These are phyloP conservation scores for Yamadazyma atlantica DNA, from an alignment of 1,139 yeast species.

Conservation along the genomic window DNA sequence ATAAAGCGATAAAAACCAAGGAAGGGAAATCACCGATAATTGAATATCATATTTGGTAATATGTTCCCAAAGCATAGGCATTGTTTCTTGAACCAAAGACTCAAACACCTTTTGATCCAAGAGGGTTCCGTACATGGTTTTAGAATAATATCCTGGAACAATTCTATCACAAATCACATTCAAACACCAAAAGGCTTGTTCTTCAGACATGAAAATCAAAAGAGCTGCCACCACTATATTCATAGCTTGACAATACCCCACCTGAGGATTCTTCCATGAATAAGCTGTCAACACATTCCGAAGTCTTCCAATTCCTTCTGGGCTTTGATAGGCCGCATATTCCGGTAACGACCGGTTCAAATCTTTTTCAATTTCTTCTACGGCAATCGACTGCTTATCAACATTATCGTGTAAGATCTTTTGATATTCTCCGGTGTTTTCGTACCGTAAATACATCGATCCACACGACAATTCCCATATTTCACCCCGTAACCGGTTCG, in stretches of 20 bases:
- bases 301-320: slow-evolving; percentile 80
- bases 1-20: slow-evolving; percentile 93
- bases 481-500: slow-evolving; percentile 91
- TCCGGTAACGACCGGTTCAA: slow-evolving; percentile 92
- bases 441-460: slow-evolving; percentile 71
- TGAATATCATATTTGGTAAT: slow-evolving; percentile 80
- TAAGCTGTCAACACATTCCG: slow-evolving; percentile 90
- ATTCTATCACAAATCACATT: slow-evolving; percentile 78
- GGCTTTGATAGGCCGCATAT: slow-evolving; percentile 86
- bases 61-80: slow-evolving; percentile 89
- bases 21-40: slow-evolving; percentile 88
- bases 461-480: slow-evolving; percentile 94
- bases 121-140: slow-evolving; percentile 96
- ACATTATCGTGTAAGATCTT: slow-evolving; percentile 57
- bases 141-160: slow-evolving; percentile 95
- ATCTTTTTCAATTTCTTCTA: slow-evolving; percentile 96
- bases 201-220: slow-evolving; percentile 91
- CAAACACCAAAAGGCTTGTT: slow-evolving; percentile 95
- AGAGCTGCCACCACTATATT: slow-evolving; percentile 95
- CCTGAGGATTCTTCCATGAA: slow-evolving; percentile 96
- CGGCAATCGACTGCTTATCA: slow-evolving; percentile 72
- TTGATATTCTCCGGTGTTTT: slow-evolving; percentile 60
- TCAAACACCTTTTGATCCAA: slow-evolving; percentile 94
- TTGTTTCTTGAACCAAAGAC: slow-evolving; percentile 79
- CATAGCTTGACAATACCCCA: slow-evolving; percentile 99